Percentiles rank a stretch among this genome's conserved stretches.
Evolutionary conservation across 805 yeast species (phyloP).

Genomic region (Candida ponderosae): DNA sequence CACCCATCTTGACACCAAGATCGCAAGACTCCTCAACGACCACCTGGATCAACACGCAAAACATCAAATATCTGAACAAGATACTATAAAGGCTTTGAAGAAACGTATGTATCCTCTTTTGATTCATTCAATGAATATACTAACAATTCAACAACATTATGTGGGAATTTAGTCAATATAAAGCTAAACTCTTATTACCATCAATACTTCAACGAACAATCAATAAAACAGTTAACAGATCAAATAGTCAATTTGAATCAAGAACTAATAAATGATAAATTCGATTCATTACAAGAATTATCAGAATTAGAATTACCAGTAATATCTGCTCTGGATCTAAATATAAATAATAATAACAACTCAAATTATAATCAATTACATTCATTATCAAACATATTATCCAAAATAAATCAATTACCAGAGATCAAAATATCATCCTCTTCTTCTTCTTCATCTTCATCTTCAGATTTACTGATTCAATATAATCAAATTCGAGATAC

Average conservation of each 20-base stretch:
- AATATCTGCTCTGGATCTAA: not conserved
- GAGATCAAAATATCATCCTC: slow-evolving; percentile 2
- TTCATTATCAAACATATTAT: slow-evolving; percentile 10
- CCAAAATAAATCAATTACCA: slow-evolving; percentile 13
- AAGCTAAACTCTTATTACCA: slow-evolving; percentile 4
- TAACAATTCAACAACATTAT: no score
- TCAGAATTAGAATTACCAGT: slow-evolving; percentile 9
- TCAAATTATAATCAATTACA: slow-evolving; percentile 9
- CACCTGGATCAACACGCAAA: no score
- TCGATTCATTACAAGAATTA: slow-evolving; percentile 2
- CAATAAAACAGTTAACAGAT: slow-evolving; percentile 12
- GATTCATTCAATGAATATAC: not conserved
- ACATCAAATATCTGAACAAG: not conserved
- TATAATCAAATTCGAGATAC: slow-evolving; percentile 7
- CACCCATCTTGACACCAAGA: no score
- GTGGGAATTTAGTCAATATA: slow-evolving; percentile 9
- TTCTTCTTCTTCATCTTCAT: no score
- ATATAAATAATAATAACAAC: slow-evolving; percentile 7
- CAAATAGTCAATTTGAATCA: slow-evolving; percentile 13
- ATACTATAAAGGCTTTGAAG: not conserved
- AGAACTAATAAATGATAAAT: slow-evolving; percentile 2
- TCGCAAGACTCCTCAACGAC: no score
- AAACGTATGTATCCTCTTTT: not conserved
- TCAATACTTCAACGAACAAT: slow-evolving; percentile 13
- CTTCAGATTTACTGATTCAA: not conserved